These are phyloP conservation scores for Funneliformis mosseae DNA, from an alignment of 192 early-diverging fungal species.

Conservation along the genomic window DNA sequence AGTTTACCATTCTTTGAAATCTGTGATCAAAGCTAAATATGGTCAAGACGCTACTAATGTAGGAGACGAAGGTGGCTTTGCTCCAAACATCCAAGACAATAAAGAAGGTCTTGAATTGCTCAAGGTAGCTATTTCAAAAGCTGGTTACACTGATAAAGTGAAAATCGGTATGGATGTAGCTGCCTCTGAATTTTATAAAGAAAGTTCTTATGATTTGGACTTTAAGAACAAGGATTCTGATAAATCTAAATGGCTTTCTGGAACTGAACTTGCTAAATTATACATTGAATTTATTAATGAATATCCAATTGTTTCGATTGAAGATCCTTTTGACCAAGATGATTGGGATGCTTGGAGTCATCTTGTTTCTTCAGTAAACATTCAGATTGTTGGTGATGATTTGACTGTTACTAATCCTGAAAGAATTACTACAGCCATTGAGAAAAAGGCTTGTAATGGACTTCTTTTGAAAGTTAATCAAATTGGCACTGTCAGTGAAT, in stretches of 20 bases:
- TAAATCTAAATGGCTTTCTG: slow-evolving; percentile 67
- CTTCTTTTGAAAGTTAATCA: slow-evolving; percentile 99
- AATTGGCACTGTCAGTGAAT: slow-evolving; percentile 96
- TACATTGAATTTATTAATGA: slow-evolving; percentile 81
- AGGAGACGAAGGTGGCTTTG: slow-evolving; percentile 99
- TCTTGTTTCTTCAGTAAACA: slow-evolving; percentile 61
- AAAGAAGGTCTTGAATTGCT: slow-evolving; percentile 94
- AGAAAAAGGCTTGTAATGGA: slow-evolving; percentile 93
- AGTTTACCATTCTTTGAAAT: slow-evolving; percentile 95
- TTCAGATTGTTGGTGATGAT: slow-evolving; percentile 98
- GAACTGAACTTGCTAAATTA: slow-evolving; percentile 79
- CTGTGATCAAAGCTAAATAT: slow-evolving; percentile 99
- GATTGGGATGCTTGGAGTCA: slow-evolving; percentile 93
- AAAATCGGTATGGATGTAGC: slow-evolving; percentile 98
- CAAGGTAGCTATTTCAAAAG: slow-evolving; percentile 84
- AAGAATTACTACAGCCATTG: slow-evolving; percentile 86
- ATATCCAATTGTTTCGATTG: slow-evolving; percentile 94
- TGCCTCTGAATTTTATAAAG: slow-evolving; percentile 98
- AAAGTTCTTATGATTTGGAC: slow-evolving; percentile 97
- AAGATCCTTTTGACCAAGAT: slow-evolving; percentile 99
- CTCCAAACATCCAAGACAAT: slow-evolving; percentile 98
- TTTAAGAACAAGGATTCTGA: slow-evolving; percentile 94
- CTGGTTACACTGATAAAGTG: slow-evolving; percentile 96
- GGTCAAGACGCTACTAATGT: slow-evolving; percentile 99
- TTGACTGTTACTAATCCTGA: slow-evolving; percentile 97